Base-by-base conservation (phyloP, 129 eudicot species). In the Tagetes erecta region DNA sequence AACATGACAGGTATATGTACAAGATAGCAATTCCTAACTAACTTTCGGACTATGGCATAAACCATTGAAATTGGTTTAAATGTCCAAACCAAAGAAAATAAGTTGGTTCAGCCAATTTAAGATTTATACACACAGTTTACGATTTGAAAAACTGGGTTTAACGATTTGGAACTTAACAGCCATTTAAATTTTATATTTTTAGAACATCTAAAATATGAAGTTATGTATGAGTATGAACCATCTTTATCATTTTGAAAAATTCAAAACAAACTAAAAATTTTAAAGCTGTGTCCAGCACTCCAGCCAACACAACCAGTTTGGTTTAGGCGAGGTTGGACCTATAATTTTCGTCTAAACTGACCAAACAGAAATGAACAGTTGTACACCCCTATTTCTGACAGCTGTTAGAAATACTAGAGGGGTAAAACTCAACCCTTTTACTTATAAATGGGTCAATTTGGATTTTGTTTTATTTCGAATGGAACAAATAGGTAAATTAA, bases 21-120 rank as follows among this genome's bases (percentile, higher is more conserved):
- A 74, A 47, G 36, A 63, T 41, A 76, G 66, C 73, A 53, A 40
- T 39, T 36, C 3, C 56, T 50, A n/a, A 50, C 64, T 31, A 59
- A 44, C 31, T 57, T 53, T 58, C 33, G 41, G 56, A 57, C 56
- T 31, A 58, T 13, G 64, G 63, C 8, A 57, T 57, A 34, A 57
- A 34, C 64, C 13, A 39, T 58, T 8, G n/a, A 58, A 56, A 56
- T 6, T 13, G 11, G 7, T 37, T 3, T 1, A 56, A 56, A 36
- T 37, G 8, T 53, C 37, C 37, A 30, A 6, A 56, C 11, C 3
- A 6, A 52, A 53, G 33, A 8, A 52, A n/a, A 52, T n/a, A 52
- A 8, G 33, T 33, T 0, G 58, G 58, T 52, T 52, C 33, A n/a
- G 2, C 58, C 33, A 1, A 1, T n/a, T 3, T n/a, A 8, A 20